Evolutionary conservation across 1,284 basidiomycete species (phyloP), one percentile per base, ranked within the genome.

Genomic region (Ganoderma resinaceum): DNA sequence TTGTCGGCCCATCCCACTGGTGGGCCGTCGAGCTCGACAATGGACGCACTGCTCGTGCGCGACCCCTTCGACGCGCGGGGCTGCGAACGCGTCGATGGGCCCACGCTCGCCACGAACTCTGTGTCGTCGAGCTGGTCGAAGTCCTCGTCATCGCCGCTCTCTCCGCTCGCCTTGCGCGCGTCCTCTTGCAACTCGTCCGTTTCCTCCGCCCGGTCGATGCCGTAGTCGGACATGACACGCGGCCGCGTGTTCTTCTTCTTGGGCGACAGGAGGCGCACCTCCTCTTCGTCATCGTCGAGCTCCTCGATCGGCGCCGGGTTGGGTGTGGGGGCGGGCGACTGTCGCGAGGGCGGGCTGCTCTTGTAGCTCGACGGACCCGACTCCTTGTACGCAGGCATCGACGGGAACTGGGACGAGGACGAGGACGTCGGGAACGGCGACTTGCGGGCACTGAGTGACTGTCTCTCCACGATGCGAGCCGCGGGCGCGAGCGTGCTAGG

Each of bases 151-250:
- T 57, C 61, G 0, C 55, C 58, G 43, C 43, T 43, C 26, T 61
- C 29, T 12, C n/a, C 42, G 42, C 6, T 23, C 11, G 29, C 12
- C 3, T 26, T 57, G 4, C 46, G 55, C 40, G 20, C 38, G 14
- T 62, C 63, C 5, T 65, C 62, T 2, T 53, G 61, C 7, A 63
- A 37, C 11, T 43, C 55, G 20, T 63, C 67, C 33, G 57, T 26
- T 9, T 58, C 55, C 20, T 35, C 57, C 33, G 35, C n/a, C n/a
- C 23, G 35, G 18, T 66, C 66, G 18, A 67, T 6, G 18, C 71
- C 71, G 40, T 69, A 69, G 62, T 73, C 72, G 31, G 72, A 73
- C 58, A 73, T 57, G 55, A 73, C 58, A 35, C 72, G 72, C 18
- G 62, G 72, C 5, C 72, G 69, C 11, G 35, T 26, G 35, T 55